Base-by-base conservation (phyloP, 1,284 basidiomycete genomes). In the Leccinum cinnamomeum region DNA sequence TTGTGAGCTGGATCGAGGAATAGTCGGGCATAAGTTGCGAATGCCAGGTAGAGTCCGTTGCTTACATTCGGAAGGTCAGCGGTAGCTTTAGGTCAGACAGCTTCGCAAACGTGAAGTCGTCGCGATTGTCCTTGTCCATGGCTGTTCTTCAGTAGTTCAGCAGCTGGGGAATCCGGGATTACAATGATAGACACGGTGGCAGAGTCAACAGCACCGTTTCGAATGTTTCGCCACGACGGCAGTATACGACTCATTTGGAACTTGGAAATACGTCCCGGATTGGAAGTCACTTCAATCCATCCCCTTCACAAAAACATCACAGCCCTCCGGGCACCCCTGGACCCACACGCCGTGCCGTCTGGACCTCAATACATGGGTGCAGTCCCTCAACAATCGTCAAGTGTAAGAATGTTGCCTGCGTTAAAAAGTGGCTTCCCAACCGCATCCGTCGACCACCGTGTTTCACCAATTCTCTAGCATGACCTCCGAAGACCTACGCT, bases 31-130 rank as follows among this genome's bases (percentile, higher is more conserved):
- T 62, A 56, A 64, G 65, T 58, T 18, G 50, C 62, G 68, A 28
- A 63, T 10, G 56, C 53, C 18, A 46, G 37, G 54, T 4, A 55
- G 44, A 46, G 50, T 7, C 48, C 58, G 44, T 53, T 53, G 70
- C 87, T 66, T 77, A 94, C 93, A 98, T 92, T 73, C 92, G 87
- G 73, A 97, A 86, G 4, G 94, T 93, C 18, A 97, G 85, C 4
- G 90, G 91, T 8, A 94, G 77, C 71, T 92, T 93, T 62, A 98
- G 83, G 74, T 97, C 92, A 62, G 89, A 90, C 46, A 95, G 84
- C 72, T 89, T 88, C 14, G 94, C 94, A 72, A 97, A 96, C 4
- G 93, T 95, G 71, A 96, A 92, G 74, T 96, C 94, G 66, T 89
- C 87, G 61, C 87, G 81, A 67, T 84, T 88, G 71, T 90, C 89